A percentile compares a stretch with the other conserved stretches of the same genome.
These are phyloP conservation scores for Hypoxylon rickii DNA, from an alignment of 495 filamentous ascomycete species.

Conservation along the genomic window DNA sequence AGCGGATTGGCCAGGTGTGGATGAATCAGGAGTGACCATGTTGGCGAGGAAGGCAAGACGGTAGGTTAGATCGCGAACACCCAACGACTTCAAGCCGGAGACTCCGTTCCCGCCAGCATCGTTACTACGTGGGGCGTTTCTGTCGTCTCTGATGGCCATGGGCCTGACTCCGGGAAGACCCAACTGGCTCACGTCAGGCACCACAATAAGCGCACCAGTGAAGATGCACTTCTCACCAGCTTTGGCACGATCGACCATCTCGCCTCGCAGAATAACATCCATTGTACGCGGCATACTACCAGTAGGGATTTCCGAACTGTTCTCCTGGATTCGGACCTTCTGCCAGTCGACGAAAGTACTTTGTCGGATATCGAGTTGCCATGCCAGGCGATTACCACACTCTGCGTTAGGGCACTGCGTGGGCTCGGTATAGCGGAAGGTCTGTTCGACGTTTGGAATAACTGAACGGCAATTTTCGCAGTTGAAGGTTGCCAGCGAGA, in stretches of 20 bases:
- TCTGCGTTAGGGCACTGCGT: slow-evolving; percentile 90
- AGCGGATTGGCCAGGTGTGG: slow-evolving; percentile 64
- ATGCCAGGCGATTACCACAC: slow-evolving; percentile 88
- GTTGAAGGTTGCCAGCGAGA: slow-evolving; percentile 88
- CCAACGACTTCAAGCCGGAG: slow-evolving; percentile 85
- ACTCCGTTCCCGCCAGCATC: slow-evolving; percentile 85
- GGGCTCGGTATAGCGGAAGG: slow-evolving; percentile 95
- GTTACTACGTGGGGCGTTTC: slow-evolving; percentile 68
- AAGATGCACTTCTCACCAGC: slow-evolving; percentile 98
- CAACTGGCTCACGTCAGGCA: slow-evolving; percentile 95
- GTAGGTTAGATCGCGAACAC: slow-evolving; percentile 95
- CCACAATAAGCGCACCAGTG: slow-evolving; percentile 92
- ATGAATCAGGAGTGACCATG: slow-evolving; percentile 93
- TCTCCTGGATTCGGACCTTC: slow-evolving; percentile 96
- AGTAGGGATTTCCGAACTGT: slow-evolving; percentile 96
- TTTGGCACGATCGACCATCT: slow-evolving; percentile 96
- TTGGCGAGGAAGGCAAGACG: slow-evolving; percentile 95
- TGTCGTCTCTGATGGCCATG: slow-evolving; percentile 83
- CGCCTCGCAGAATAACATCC: slow-evolving; percentile 96
- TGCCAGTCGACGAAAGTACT: slow-evolving; percentile 99
- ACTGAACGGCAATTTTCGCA: slow-evolving; percentile 85
- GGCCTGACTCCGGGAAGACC: slow-evolving; percentile 85
- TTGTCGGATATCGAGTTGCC: slow-evolving; percentile 93
- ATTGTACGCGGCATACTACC: slow-evolving; percentile 98
- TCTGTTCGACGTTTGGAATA: slow-evolving; percentile 91